Conservation (phyloP, 345 rosid genomes). For the Brassica napus region Da-Ae NC_063446.1:6106001-6106500, state of each 20-base stretch:
- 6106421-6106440: neutral
- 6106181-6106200: neutral
- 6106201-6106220: neutral
- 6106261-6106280: neutral
- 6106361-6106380: neutral
- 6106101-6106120: neutral
- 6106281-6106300: neutral
- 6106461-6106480: neutral
- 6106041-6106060: neutral
- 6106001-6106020: no score
- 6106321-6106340: neutral
- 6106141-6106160: neutral
- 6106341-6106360: neutral
- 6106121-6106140: neutral
- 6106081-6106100: neutral
- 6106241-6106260: no score
- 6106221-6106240: no score
- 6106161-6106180: neutral
- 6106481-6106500: neutral
- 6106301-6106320: neutral
- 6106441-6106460: neutral
- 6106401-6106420: neutral
- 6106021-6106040: neutral
- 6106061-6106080: neutral
- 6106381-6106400: neutral